Base-by-base conservation (phyloP, 108 stramenopile species). In the Discostella stelligeroides region DNA sequence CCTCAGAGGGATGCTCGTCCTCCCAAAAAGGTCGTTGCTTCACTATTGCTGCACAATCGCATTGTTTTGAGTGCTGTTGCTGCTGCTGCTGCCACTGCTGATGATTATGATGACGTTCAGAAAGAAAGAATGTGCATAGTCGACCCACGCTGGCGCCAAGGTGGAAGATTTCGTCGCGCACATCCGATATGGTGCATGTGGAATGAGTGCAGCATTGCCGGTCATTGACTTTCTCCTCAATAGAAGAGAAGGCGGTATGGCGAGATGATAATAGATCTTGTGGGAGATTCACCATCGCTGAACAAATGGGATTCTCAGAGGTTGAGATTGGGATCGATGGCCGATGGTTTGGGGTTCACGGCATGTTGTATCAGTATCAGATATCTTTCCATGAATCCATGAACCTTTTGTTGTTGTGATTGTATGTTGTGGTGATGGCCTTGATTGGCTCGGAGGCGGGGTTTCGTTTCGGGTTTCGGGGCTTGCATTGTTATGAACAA, bases 111-210 rank as follows among this genome's bases (percentile, higher is more conserved):
- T 25, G 48, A 14, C 48, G 24, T 18, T 18, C 5, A 29, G 30
- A 39, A 2, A 73, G 72, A 56, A 73, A 73, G 27, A 46, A 15
- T 2, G 57, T 23, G 34, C 64, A 65, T 20, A 66, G 6, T 7
- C 39, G 29, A 14, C 72, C 72, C 15, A 73, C 48, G 0, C 58
- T 37, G 25, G 64, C 58, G 17, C 46, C 57, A 4, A 73, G 63
- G 10, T 37, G 24, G 38, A 73, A 73, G 21, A 73, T 60, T 60
- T 66, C 57, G 20, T 73, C 45, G 39, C 72, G 56, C 20, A 56
- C 72, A 41, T 47, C 8, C 13, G 72, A 63, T 10, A 73, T 60
- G 37, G 39, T 61, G 50, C 15, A 20, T 12, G 14, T 9, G 25
- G 57, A 40, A 9, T 4, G n/a, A 9, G 43, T 10, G 48, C 48